Evolutionary conservation across 495 filamentous ascomycete genomes (phyloP), one percentile per base, ranked within the genome.

Genomic region (Daldinia decipiens): DNA sequence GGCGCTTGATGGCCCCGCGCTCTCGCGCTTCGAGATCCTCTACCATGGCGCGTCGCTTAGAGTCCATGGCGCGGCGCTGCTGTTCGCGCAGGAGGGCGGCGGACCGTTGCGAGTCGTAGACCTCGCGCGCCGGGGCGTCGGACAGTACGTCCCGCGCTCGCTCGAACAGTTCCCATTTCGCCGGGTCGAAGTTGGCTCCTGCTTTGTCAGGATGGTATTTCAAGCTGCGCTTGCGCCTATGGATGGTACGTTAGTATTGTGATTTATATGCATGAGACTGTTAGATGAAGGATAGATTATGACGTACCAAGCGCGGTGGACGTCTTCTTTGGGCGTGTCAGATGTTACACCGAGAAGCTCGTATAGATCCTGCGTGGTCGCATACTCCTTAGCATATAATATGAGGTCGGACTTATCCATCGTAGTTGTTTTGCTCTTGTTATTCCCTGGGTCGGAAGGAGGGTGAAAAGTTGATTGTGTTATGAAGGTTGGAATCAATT

Each of bases 201-300:
- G 82, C 78, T 68, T 83, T 83, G 79, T 85, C 83, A n/a, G 83
- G 83, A 53, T 85, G 83, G 45, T 83, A 78, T n/a, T 83, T 84
- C 8, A 85, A 75, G 31, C 71, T 74, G 0, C 79, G 80, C 54
- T 80, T 81, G 57, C 78, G 77, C 70, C 70, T 72, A 34, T 12
- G 17, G 36, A 60, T 15, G 39, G 7, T 9, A 31, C 31, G 39
- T 72, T 56, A 68, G 70, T 24, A 19, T 12, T 11, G 13, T 53
- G 4, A 21, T 36, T 19, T 8, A 8, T 21, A 11, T 9, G 31
- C 2, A 36, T 56, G 29, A 26, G 50, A 26, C 43, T 31, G 19
- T 24, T 9, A 43, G n/a, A 29, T 17, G 65, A 17, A 36, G 19
- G 47, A 17, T 9, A 11, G 19, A 39, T 45, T 26, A 26, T 17